Conservation (phyloP, 2,329 filamentous ascomycete species). For the Teratosphaeria viscida region DNA sequence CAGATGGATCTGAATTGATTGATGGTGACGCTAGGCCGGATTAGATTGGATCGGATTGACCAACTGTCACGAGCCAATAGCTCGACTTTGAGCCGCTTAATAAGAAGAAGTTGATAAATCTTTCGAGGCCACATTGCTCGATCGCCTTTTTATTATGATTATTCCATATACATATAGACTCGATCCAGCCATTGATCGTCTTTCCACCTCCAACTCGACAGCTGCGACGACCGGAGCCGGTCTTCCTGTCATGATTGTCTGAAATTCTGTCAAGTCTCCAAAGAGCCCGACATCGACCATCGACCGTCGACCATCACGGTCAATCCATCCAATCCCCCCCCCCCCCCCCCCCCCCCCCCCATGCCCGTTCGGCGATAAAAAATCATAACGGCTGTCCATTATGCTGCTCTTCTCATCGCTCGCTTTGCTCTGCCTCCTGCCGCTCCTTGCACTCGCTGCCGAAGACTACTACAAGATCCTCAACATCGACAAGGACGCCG, state of each 20-base stretch:
- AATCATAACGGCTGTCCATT: background rate
- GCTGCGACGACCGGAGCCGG: background rate
- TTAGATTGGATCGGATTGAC: background rate
- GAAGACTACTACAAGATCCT: conserved; percentile 82
- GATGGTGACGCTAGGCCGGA: background rate
- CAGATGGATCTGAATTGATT: too few relatives aligned
- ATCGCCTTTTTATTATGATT: too few relatives aligned
- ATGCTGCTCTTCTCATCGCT: conserved; percentile 36
- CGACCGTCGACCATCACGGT: background rate
- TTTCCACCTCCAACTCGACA: background rate
- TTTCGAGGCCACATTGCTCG: background rate
- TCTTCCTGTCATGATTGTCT: background rate
- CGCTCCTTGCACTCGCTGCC: conserved; percentile 34
- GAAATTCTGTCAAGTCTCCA: background rate
- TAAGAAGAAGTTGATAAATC: background rate
- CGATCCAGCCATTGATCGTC: background rate
- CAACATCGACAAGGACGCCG: conserved; percentile 66
- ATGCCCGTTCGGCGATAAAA: background rate
- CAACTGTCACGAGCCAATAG: background rate
- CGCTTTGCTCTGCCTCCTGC: conserved; percentile 32
- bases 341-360: too few relatives aligned
- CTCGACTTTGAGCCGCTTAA: background rate
- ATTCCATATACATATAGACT: too few relatives aligned
- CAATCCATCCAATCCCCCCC: background rate
- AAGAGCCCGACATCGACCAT: background rate